Conservation (phyloP, 768 basidiomycete genomes). For the Tricholoma furcatifolium region DNA sequence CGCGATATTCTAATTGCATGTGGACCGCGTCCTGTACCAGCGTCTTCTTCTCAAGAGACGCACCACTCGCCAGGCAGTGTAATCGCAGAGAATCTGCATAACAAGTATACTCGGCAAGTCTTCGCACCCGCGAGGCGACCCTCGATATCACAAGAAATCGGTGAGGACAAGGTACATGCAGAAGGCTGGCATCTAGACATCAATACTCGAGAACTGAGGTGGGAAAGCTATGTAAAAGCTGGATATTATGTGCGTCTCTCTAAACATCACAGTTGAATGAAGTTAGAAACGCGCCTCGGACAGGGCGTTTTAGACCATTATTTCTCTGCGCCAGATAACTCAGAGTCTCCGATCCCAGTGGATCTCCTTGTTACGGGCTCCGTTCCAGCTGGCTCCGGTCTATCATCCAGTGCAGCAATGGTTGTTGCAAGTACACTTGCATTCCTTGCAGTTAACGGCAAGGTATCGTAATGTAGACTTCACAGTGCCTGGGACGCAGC, state of each 20-base stretch:
- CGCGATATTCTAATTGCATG: constrained; percentile 81
- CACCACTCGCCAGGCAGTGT: constrained; percentile 50
- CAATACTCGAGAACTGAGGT: constrained; percentile 63
- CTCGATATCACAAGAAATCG: constrained; percentile 19
- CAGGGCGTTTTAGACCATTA: constrained; percentile 70
- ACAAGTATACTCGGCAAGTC: constrained; percentile 54
- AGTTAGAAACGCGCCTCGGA: neutral
- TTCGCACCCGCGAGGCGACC: constrained; percentile 52
- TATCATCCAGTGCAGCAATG: constrained; percentile 89
- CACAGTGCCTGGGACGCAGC: neutral
- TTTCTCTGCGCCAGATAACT: constrained; percentile 31
- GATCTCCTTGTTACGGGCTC: constrained; percentile 78
- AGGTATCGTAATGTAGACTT: constrained; percentile 32
- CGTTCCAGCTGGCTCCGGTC: constrained; percentile 83
- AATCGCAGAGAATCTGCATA: constrained; percentile 58
- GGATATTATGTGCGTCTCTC: constrained; percentile 67
- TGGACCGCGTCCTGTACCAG: constrained; percentile 39
- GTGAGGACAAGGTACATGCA: constrained; percentile 36
- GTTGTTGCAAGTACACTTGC: constrained; percentile 84
- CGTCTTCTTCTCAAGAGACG: constrained; percentile 19
- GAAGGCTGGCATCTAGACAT: constrained; percentile 77
- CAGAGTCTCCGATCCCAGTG: constrained; percentile 50
- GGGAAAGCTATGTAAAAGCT: constrained; percentile 89
- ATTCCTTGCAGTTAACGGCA: constrained; percentile 76
- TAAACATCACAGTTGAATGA: neutral